Base-by-base conservation (phyloP, 2,329 filamentous ascomycete species). In the Ophiostoma populinum region DNA sequence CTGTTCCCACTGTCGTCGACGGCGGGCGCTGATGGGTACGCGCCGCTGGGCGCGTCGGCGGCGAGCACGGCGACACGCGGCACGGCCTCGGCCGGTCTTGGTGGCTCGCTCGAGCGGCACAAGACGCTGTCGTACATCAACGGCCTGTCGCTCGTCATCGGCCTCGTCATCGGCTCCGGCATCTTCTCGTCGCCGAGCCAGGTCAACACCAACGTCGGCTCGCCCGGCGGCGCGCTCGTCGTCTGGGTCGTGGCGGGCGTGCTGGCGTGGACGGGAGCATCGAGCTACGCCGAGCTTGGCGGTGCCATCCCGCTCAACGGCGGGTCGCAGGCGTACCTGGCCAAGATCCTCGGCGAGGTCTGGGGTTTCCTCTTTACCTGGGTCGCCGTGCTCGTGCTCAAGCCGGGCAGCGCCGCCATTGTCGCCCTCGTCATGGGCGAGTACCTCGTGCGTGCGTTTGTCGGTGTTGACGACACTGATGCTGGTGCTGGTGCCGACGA, bases 371-470 rank as follows among this genome's bases (percentile, higher is more conserved):
- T 95, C 22, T 98, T 94, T 55, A 92, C 86, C 2, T 98, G 90
- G 90, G 85, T 82, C 34, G 86, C 90, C 1, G 83, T 95, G 12
- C 69, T 90, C 40, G 90, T 98, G 10, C 62, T 98, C 42, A 95
- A 94, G 58, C 90, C 90, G 1, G 90, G 90, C 3, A 80, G 81
- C 25, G 77, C 85, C 8, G 90, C 90, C 42, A 98, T 98, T 51
- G 83, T 98, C 44, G 70, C 87, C 44, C 94, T 98, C 46, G 94
- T 98, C 49, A 94, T 95, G 63, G 90, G 90, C 28, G 90, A 98
- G 57, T 98, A 98, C 51, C 62, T 93, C n/a, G 82, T 94, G 35
- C 70, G 85, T 31, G 86, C 85, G 11, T 67, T 80, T 28, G 77
- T 92, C 39, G 86, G 86, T 7, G 75, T 85, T n/a, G 82, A 93